Evolutionary conservation across 495 filamentous ascomycete species (phyloP).

Genomic region (Podospora comata): DNA sequence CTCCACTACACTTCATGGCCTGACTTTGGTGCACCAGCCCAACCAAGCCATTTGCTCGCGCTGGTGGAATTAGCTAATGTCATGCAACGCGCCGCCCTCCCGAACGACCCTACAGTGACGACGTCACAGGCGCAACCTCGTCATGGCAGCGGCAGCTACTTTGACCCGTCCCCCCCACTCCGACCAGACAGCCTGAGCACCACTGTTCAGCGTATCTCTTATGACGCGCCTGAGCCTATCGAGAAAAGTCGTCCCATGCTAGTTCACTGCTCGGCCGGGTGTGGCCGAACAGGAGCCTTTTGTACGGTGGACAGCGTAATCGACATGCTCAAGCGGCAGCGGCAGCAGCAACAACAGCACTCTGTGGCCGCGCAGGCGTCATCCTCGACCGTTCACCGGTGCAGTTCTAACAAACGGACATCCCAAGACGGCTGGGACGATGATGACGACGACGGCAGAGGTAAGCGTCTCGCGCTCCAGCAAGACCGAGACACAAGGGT

Average conservation of each 20-base stretch:
- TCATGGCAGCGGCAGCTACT: not conserved
- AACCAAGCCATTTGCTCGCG: constrained; percentile 78
- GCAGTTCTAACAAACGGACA: constrained; percentile 25
- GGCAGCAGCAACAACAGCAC: constrained; percentile 27
- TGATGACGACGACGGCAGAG: constrained; percentile 35
- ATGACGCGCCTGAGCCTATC: constrained; percentile 53
- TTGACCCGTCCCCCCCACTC: not conserved
- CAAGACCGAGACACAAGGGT: constrained; percentile 11
- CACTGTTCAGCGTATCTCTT: constrained; percentile 22
- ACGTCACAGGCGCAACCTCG: not conserved
- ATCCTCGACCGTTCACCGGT: not conserved
- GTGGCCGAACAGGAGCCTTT: constrained; percentile 92
- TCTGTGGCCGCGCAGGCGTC: not conserved
- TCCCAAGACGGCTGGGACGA: constrained; percentile 13
- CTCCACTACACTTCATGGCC: constrained; percentile 94
- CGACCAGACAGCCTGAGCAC: not conserved
- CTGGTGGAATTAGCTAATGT: constrained; percentile 82
- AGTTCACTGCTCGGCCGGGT: constrained; percentile 94
- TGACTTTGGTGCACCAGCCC: constrained; percentile 90
- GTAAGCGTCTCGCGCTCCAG: constrained; percentile 14
- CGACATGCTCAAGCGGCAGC: constrained; percentile 85
- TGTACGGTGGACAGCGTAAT: constrained; percentile 94
- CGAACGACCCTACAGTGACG: constrained; percentile 28
- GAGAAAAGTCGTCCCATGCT: constrained; percentile 65
- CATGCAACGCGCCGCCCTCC: constrained; percentile 47